Evolutionary conservation across 306 rosid genomes (phyloP), one percentile per base, ranked within the genome.

Genomic region (Vigna mungo): DNA sequence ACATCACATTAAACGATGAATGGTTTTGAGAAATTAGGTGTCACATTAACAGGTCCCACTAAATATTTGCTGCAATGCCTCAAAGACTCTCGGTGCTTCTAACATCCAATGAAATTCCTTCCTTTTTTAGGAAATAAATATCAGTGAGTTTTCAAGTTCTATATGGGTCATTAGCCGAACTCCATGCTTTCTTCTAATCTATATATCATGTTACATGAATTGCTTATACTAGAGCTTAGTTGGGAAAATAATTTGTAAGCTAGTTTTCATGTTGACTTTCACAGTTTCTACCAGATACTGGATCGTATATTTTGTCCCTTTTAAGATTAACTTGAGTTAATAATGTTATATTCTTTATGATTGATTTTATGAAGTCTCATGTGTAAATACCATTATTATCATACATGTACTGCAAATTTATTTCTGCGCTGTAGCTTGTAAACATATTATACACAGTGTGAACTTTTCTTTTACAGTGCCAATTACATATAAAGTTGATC

Each of bases 401-500:
- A 27, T 63, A 21, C 65, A 44, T 9, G 60, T 68, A 56, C 51
- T 66, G 61, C 8, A 25, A 44, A 65, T 68, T 69, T 72, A 18
- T 68, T 59, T 68, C 30, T 61, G 48, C 63, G 34, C 54, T 78
- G 81, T 70, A 68, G 72, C 46, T 64, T 14, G 75, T 53, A 44
- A 52, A 79, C 72, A 78, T 36, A 68, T 75, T 34, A 68, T 67
- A 78, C 56, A 14, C 53, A 16, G 44, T 78, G 7, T 55, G 52
- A 70, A 12, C 30, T 54, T 53, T 78, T 61, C 67, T 83, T 88
- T 79, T 87, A 84, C 86, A 95, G 98, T 88, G 58, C 97, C 98
- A 54, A 92, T 95, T 75, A 79, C 88, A 72, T 95, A 95, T 87
- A 86, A 82, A 86, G 97, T 89, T 83, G 71, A 87, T 36, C 87